These are phyloP conservation scores for Trichoderma citrinoviride DNA, from an alignment of 2,329 filamentous ascomycete genomes.

Conservation along the genomic window DNA sequence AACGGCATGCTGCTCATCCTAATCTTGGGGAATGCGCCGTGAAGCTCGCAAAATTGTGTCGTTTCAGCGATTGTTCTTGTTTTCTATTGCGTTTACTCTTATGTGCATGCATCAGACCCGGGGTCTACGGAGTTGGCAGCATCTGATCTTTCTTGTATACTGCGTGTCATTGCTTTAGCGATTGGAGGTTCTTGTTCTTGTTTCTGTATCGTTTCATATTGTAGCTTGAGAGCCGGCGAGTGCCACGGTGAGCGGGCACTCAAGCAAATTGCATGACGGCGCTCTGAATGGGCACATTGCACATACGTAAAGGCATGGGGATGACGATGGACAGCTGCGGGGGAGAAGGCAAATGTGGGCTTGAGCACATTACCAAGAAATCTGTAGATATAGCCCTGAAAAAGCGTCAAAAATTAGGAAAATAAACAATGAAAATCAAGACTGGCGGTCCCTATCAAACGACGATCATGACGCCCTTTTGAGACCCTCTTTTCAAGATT, in stretches of 20 bases:
- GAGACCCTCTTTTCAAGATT: neutral
- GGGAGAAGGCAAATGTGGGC: neutral
- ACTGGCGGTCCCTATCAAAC: too few relatives aligned
- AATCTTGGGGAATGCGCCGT: constrained; percentile 41
- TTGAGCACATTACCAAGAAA: too few relatives aligned
- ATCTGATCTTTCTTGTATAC: neutral
- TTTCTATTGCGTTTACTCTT: neutral
- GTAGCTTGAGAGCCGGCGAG: neutral
- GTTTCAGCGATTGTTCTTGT: neutral
- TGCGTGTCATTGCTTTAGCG: neutral
- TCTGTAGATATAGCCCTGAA: too few relatives aligned
- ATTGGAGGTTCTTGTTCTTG: neutral
- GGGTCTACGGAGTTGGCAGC: constrained; percentile 7
- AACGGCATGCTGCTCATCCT: constrained; percentile 46
- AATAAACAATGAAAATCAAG: too few relatives aligned
- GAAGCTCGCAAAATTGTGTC: constrained; percentile 13
- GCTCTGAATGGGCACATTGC: neutral
- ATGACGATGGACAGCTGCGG: neutral
- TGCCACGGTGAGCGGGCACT: neutral
- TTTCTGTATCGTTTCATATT: neutral
- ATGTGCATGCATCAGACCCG: constrained; percentile 14
- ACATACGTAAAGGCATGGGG: neutral
- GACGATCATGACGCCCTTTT: too few relatives aligned
- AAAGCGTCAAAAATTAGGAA: too few relatives aligned
- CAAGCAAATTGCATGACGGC: neutral